Evolutionary conservation across 495 filamentous ascomycete genomes (phyloP).

Genomic region (Trypethelium eluteriae): DNA sequence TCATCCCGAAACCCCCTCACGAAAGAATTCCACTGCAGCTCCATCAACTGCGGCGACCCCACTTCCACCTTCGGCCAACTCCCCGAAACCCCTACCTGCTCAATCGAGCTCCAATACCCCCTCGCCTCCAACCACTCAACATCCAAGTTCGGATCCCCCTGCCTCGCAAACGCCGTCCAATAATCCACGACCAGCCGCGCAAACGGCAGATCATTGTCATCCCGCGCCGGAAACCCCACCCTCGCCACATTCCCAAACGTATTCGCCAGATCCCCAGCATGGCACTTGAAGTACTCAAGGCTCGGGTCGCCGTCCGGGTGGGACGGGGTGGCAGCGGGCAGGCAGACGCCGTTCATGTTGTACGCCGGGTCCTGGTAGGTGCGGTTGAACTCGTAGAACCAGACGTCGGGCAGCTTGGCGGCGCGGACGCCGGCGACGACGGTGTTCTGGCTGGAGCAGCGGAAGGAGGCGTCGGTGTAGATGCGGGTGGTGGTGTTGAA

Average conservation of each 20-base stretch:
- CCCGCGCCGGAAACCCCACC: constrained; percentile 21
- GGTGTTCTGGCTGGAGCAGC: constrained; percentile 17
- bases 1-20: constrained; percentile 10
- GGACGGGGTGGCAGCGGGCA: constrained; percentile 6
- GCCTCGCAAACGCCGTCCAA: constrained; percentile 25
- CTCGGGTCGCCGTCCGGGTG: constrained; percentile 18
- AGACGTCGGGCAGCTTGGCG: constrained; percentile 17
- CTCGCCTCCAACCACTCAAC: constrained; percentile 21
- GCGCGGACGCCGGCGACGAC: constrained; percentile 18
- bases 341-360: constrained; percentile 22
- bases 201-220: constrained; percentile 25
- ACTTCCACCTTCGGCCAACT: constrained; percentile 7
- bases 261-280: constrained; percentile 24
- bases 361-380: constrained; percentile 24
- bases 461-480: constrained; percentile 20
- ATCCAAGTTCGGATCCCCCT: constrained; percentile 20
- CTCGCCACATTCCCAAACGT: constrained; percentile 24
- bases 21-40: constrained; percentile 9
- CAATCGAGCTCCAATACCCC: constrained; percentile 20
- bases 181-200: constrained; percentile 26
- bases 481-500: constrained; percentile 24
- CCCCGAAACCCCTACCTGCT: constrained; percentile 19
- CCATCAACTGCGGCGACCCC: constrained; percentile 1
- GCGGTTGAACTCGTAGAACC: constrained; percentile 24
- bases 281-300: constrained; percentile 28